Evolutionary conservation across 108 stramenopile genomes (phyloP), one percentile per base, ranked within the genome.

Genomic region (Stephanodiscus triporus): DNA sequence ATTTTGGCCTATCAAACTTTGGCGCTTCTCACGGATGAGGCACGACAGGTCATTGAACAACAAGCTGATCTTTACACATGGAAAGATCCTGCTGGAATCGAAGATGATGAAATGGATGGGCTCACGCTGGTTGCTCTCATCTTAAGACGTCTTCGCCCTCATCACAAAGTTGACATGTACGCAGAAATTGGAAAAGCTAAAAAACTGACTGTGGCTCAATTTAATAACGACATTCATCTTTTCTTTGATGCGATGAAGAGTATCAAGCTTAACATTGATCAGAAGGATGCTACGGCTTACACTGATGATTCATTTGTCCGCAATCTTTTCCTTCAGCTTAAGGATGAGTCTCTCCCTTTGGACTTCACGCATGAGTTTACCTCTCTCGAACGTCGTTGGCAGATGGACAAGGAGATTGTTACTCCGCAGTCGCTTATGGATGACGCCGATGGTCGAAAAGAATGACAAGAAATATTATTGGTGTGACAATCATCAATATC

Each of bases 111-210:
- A 57, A 29, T 57, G 16, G 27, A 30, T 32, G 56, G 56, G 0
- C 3, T 0, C 2, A 57, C 30, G 0, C 2, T 57, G 30, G 4
- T 57, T 2, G 27, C 56, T 30, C 16, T 57, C 16, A 29, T 26
- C 14, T 4, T 29, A 3, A 17, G 9, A 7, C 56, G 30, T 10
- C 27, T 57, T 26, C 7, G 27, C 0, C 56, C 56, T 57, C 56
- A 57, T 30, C 16, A 57, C 56, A 57, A 57, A 29, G 29, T 57
- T 0, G 56, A 57, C 27, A 57, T 57, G 56, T 57, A 29, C 16
- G 2, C 27, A 2, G 56, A 57, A 57, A 57, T 57, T 16, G 56
- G 29, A 32, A 26, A 6, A 30, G 30, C 10, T 4, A 57, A 57
- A 9, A 30, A 57, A 9, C 2, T 57, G 27, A 30, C 24, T 6